phyloP scores from a whole-genome alignment of 306 rosid genomes.

The Acmispon strigosus region DNA sequence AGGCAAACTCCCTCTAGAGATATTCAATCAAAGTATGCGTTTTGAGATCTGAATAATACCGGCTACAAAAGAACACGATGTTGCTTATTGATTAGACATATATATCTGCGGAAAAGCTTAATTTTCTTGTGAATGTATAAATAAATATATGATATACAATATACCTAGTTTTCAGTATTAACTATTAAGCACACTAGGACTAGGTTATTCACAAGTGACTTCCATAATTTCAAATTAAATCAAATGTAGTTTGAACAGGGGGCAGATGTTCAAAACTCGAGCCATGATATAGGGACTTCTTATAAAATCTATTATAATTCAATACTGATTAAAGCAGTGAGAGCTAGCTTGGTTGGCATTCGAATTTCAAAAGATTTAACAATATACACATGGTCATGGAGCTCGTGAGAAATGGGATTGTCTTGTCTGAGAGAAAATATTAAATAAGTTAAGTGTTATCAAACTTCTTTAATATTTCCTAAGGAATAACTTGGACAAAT shows the following conservation, averaged over 20 bases:
- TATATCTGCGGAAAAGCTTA: slow-evolving; percentile 32
- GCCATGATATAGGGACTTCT: slow-evolving; percentile 57
- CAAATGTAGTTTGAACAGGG: slow-evolving; percentile 75
- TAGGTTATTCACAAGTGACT: slow-evolving; percentile 5
- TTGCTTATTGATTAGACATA: slow-evolving; percentile 48
- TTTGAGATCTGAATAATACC: slow-evolving; percentile 25
- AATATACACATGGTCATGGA: neutral
- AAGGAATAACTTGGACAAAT: no score
- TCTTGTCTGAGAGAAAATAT: neutral
- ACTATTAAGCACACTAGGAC: neutral
- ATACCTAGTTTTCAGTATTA: slow-evolving; percentile 10
- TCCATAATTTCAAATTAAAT: slow-evolving; percentile 15
- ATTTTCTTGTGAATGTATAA: slow-evolving; percentile 18
- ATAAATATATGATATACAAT: neutral
- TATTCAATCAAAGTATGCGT: neutral
- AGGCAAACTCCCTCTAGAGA: slow-evolving; percentile 22
- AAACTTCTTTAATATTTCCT: no score
- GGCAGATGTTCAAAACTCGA: slow-evolving; percentile 70
- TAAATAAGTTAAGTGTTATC: no score
- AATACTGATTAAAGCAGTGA: neutral
- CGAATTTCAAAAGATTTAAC: slow-evolving; percentile 18
- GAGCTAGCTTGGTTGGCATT: slow-evolving; percentile 2
- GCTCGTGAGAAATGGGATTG: slow-evolving; percentile 15
- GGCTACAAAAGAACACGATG: slow-evolving; percentile 25
- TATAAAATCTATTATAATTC: slow-evolving; percentile 21